Base-by-base conservation (phyloP, 2,329 filamentous ascomycete species). In the Dactylellina haptotyla region DNA sequence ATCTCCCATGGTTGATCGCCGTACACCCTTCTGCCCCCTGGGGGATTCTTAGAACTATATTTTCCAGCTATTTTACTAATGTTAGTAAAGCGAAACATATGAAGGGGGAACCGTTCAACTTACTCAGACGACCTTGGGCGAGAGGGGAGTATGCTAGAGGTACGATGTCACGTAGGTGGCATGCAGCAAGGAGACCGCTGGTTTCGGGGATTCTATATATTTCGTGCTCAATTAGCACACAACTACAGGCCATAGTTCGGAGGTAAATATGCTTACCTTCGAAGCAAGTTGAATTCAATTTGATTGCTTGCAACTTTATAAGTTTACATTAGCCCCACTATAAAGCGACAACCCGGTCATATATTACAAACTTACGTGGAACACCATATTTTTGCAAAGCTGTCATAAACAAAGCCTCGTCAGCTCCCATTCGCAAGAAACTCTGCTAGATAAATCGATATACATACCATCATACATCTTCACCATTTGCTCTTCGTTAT, bases 1-100 rank as follows among this genome's bases (percentile, higher is more conserved):
- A 83, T 77, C 75, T 81, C 80, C 80, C 84, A 84, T 0, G 81
- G 80, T 70, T 84, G 83, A 50, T 79, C 80, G 51, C 80, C 81
- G 75, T 83, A 83, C 6, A 79, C 77, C 50, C 82, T 80, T 3
- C 77, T 78, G 18, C 80, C 79, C 0, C 79, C 79, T 5, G 81
- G 81, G 51, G 80, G 79, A 51, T 83, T 80, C 6, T 80, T 79
- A 2, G 76, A 76, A 2, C 76, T 80, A 75, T 83, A 83, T 73
- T 82, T 83, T 1, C 81, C 81, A 16, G 67, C 67, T 73, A 30
- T 32, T 23, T 16, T 18, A 1, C 12, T 8, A 8, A 18, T 20
- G 10, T 46, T 46, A 46, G 41, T 20, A 46, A 4, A 6, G 18
- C 12, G 1, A n/a, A 4, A n/a, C 1, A 6, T 2, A 1, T 46